Conservation (phyloP, 2,329 filamentous ascomycete genomes). For the Verticillium zaregamsianum region DNA sequence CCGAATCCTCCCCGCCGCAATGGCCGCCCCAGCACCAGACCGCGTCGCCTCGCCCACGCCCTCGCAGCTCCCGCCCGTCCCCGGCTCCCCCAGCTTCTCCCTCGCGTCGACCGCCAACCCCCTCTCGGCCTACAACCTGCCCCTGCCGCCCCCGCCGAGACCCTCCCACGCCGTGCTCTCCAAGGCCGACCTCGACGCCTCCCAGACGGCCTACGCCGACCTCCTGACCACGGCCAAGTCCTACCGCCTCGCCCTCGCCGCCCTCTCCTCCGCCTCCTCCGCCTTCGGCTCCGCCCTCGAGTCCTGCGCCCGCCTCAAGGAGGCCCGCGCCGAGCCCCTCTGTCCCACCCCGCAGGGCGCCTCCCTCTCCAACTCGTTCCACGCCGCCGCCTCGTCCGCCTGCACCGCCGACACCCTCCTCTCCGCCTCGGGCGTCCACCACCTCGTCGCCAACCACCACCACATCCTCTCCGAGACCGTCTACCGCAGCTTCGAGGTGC, state of each 20-base stretch:
- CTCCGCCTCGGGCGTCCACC: constrained; percentile 60
- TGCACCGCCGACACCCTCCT: constrained; percentile 63
- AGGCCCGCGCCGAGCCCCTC: constrained; percentile 57
- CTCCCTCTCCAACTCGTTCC: constrained; percentile 43
- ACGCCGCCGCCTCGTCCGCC: constrained; percentile 34
- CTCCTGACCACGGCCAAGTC: constrained; percentile 58
- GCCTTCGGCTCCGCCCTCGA: constrained; percentile 62
- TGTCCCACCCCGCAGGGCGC: constrained; percentile 28
- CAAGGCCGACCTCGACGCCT: constrained; percentile 59
- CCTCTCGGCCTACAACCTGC: constrained; percentile 54
- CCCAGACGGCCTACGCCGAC: constrained; percentile 58
- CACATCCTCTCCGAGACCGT: constrained; percentile 67
- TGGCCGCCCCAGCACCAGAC: constrained; percentile 27
- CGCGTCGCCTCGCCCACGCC: constrained; percentile 45
- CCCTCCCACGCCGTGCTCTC: constrained; percentile 57
- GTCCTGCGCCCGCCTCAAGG: constrained; percentile 63
- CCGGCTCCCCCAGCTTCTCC: constrained; percentile 59
- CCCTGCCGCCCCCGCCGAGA: constrained; percentile 55
- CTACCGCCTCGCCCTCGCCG: constrained; percentile 58
- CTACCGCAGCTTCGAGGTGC: constrained; percentile 64
- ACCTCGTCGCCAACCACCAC: constrained; percentile 66
- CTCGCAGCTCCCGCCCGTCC: constrained; percentile 56
- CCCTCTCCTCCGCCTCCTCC: constrained; percentile 57
- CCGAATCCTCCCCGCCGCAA: constrained; percentile 8
- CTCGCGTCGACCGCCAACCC: constrained; percentile 60